Percentiles rank a stretch among this genome's conserved stretches.
Evolutionary conservation across 179 eudicot species (phyloP).

Genomic region (Silene coronaria): DNA sequence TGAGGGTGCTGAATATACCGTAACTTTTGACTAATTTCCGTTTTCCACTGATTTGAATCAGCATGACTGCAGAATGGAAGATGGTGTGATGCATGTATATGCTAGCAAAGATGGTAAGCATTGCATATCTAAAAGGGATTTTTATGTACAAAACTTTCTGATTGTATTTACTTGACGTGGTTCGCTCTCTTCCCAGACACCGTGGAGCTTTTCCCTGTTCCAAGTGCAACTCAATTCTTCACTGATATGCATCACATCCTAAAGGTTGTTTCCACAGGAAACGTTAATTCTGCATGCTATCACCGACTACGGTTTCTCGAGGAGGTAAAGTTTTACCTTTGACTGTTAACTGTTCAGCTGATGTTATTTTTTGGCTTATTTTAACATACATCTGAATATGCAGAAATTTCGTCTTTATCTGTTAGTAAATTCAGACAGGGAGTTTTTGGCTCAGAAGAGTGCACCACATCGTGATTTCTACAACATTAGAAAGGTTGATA

Average conservation of each 20-base stretch:
- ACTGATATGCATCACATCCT: constrained; percentile 67
- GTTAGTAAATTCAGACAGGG: constrained; percentile 76
- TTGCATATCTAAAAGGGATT: not conserved
- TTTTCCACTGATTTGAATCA: constrained; percentile 24
- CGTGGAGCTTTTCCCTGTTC: constrained; percentile 63
- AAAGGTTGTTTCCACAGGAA: constrained; percentile 55
- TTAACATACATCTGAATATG: constrained; percentile 35
- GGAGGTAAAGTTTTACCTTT: constrained; percentile 39
- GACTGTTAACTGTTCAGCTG: not conserved
- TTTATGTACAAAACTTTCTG: not conserved
- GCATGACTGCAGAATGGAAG: constrained; percentile 79
- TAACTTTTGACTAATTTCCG: constrained; percentile 16
- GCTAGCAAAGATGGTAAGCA: constrained; percentile 62
- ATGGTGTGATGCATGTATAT: constrained; percentile 69
- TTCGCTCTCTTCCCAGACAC: constrained; percentile 31
- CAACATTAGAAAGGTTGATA: constrained; percentile 82
- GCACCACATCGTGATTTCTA: constrained; percentile 87
- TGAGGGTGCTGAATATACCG: constrained; percentile 11
- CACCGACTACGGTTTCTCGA: constrained; percentile 70
- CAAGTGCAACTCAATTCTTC: constrained; percentile 65
- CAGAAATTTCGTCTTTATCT: constrained; percentile 91
- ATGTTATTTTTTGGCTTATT: constrained; percentile 22
- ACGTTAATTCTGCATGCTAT: constrained; percentile 61
- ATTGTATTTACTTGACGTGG: constrained; percentile 9
- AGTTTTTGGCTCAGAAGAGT: constrained; percentile 72